Conservation (phyloP, 1,139 yeast genomes). For the Pichia inconspicua region DNA sequence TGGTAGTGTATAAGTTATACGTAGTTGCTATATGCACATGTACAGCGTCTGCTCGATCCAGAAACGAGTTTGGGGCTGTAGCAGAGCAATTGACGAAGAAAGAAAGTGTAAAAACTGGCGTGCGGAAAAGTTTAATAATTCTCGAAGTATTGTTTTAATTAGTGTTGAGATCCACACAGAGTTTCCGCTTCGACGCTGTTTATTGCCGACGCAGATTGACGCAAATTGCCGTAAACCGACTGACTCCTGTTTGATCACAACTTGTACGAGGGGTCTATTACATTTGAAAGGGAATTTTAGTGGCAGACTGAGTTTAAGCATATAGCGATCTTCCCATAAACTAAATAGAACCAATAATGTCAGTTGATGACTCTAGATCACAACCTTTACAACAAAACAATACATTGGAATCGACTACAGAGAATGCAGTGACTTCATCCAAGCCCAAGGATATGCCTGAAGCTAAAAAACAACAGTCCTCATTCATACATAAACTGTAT, state of each 20-base stretch:
- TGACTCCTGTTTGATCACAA: too few relatives aligned
- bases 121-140: background rate
- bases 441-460: background rate
- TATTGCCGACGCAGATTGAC: background rate
- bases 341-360: background rate
- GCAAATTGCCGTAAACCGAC: too few relatives aligned
- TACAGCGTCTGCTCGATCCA: too few relatives aligned
- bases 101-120: too few relatives aligned
- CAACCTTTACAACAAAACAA: background rate
- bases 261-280: background rate
- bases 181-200: background rate
- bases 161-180: too few relatives aligned
- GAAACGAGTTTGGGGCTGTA: too few relatives aligned
- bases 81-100: too few relatives aligned
- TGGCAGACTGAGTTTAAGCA: background rate
- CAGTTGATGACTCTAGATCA: background rate
- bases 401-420: background rate
- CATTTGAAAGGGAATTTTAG: too few relatives aligned
- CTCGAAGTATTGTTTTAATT: background rate
- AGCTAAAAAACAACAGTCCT: slow-evolving; percentile 29
- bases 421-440: background rate
- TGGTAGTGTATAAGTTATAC: slow-evolving; percentile 28
- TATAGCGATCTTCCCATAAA: background rate
- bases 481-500: slow-evolving; percentile 55
- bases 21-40: too few relatives aligned